These are phyloP conservation scores for Colletotrichum tropicicola DNA, from an alignment of 2,329 filamentous ascomycete species.

Conservation along the genomic window DNA sequence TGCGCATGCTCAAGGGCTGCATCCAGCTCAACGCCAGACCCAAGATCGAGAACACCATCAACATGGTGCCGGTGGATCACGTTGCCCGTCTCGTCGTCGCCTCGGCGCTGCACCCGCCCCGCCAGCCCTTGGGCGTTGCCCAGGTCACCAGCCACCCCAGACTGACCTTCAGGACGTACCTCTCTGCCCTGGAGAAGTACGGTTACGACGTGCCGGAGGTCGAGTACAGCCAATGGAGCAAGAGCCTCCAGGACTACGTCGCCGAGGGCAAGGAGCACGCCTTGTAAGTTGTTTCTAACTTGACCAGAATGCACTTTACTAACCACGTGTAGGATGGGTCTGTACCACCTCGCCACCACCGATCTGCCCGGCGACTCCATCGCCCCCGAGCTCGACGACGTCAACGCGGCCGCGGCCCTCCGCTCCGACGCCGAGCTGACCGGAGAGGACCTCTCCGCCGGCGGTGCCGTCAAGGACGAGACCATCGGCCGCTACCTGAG, in stretches of 20 bases:
- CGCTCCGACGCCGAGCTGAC: slow-evolving; percentile 60
- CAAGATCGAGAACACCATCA: slow-evolving; percentile 85
- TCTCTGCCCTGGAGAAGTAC: slow-evolving; percentile 75
- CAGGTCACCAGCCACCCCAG: slow-evolving; percentile 85
- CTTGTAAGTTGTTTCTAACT: slow-evolving; percentile 28
- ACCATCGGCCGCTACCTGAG: slow-evolving; percentile 67
- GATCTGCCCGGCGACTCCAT: slow-evolving; percentile 74
- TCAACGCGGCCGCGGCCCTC: slow-evolving; percentile 67
- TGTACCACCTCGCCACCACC: slow-evolving; percentile 77
- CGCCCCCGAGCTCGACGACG: slow-evolving; percentile 79
- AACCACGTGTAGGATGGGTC: slow-evolving; percentile 55
- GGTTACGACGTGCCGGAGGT: slow-evolving; percentile 76
- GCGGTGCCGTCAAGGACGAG: slow-evolving; percentile 63
- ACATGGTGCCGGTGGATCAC: slow-evolving; percentile 87
- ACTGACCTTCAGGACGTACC: slow-evolving; percentile 79
- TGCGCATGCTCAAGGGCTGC: slow-evolving; percentile 88
- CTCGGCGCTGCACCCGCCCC: slow-evolving; percentile 70
- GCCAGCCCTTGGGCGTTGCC: slow-evolving; percentile 59
- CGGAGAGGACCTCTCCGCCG: slow-evolving; percentile 59
- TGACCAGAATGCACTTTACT: not conserved
- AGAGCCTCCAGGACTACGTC: slow-evolving; percentile 74
- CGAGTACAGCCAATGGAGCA: slow-evolving; percentile 74
- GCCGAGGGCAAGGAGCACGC: slow-evolving; percentile 61
- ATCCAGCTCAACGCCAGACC: slow-evolving; percentile 80
- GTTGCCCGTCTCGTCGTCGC: slow-evolving; percentile 85